phyloP scores from a whole-genome alignment of 148 eudicot species.

The Rhododendron ferrugineum region DNA sequence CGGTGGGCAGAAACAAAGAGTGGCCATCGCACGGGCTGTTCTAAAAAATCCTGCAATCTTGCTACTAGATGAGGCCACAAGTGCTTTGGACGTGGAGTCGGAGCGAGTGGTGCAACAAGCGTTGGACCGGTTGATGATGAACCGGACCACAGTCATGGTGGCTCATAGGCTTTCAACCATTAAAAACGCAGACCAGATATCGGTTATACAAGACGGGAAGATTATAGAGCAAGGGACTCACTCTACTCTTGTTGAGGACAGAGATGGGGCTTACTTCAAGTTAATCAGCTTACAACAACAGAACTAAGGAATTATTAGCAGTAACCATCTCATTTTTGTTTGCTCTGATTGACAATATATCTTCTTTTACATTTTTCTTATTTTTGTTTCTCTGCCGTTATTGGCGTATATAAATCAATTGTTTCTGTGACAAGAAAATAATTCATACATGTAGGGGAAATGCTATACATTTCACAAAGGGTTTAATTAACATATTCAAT shows the following conservation, averaged over 20 bases:
- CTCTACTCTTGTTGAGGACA: not conserved
- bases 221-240: not conserved
- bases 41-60: not conserved
- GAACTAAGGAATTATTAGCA: not conserved
- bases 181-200: not conserved
- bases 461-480: not conserved
- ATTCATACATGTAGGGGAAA: not conserved
- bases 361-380: not conserved
- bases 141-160: not conserved
- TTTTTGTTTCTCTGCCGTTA: not conserved
- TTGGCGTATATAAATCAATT: not conserved
- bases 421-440: not conserved
- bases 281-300: not conserved
- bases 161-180: not conserved
- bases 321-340: not conserved
- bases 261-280: not conserved
- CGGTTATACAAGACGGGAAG: not conserved
- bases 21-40: constrained; percentile 12
- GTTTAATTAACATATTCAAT: not conserved
- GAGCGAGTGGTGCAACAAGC: not conserved
- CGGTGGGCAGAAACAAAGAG: constrained; percentile 31
- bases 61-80: not conserved
- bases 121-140: not conserved
- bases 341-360: not conserved
- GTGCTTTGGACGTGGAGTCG: not conserved